Evolutionary conservation across 306 rosid genomes (phyloP).

Genomic region (Potentilla sterilis): DNA sequence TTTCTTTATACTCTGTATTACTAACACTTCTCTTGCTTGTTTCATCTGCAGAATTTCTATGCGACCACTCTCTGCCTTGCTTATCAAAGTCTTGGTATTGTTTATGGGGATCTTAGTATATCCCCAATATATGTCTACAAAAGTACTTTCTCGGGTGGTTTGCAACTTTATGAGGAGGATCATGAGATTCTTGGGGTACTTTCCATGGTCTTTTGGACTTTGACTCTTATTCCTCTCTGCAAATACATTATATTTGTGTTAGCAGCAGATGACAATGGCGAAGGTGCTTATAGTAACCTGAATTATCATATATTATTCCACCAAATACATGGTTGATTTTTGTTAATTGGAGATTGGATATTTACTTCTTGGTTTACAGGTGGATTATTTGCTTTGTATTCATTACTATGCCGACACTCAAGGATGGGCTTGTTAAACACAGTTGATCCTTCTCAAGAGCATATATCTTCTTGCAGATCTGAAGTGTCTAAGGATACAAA

Average conservation of each 20-base stretch:
- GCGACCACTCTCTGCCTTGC: slow-evolving; percentile 26
- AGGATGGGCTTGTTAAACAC: slow-evolving; percentile 13
- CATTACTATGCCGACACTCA: slow-evolving; percentile 22
- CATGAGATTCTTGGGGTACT: slow-evolving; percentile 31
- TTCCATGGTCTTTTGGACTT: slow-evolving; percentile 33
- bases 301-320: neutral
- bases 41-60: slow-evolving; percentile 19
- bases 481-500: slow-evolving; percentile 14
- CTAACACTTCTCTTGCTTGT: neutral
- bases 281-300: slow-evolving; percentile 21
- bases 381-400: slow-evolving; percentile 28
- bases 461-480: slow-evolving; percentile 4
- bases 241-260: slow-evolving; percentile 31
- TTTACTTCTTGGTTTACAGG: slow-evolving; percentile 18
- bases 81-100: slow-evolving; percentile 27
- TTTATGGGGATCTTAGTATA: slow-evolving; percentile 29
- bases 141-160: slow-evolving; percentile 23
- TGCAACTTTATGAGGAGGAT: slow-evolving; percentile 24
- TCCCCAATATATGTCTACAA: slow-evolving; percentile 32
- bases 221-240: slow-evolving; percentile 32
- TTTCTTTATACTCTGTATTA: neutral
- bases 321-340: neutral
- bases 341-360: neutral
- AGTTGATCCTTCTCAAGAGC: slow-evolving; percentile 6
- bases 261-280: slow-evolving; percentile 36